Percentiles rank a stretch among this genome's conserved stretches.
Conservation (phyloP, 495 filamentous ascomycete species). For the Penicillium samsonianum region DNA sequence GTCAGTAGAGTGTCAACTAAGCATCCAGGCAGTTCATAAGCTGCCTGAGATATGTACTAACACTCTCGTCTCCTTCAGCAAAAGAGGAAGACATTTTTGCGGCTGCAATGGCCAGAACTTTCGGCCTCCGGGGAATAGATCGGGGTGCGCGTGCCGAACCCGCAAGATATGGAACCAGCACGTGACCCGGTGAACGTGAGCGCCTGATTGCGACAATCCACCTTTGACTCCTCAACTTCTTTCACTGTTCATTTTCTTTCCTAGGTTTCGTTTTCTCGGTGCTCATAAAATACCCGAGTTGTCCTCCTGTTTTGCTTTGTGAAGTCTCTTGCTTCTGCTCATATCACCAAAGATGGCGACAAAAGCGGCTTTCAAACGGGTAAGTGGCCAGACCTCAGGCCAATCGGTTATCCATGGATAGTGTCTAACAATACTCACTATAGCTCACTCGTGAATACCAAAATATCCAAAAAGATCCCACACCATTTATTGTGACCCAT, state of each 20-base stretch:
- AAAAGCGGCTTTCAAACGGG: constrained; percentile 79
- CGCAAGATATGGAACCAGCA: constrained; percentile 19
- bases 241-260: background rate
- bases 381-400: constrained; percentile 44
- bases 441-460: constrained; percentile 94
- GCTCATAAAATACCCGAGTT: background rate
- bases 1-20: constrained; percentile 3
- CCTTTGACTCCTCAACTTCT: constrained; percentile 8
- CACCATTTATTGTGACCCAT: constrained; percentile 90
- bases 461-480: constrained; percentile 85
- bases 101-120: constrained; percentile 39
- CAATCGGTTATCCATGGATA: background rate
- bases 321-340: background rate
- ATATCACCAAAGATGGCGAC: constrained; percentile 65
- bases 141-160: constrained; percentile 25
- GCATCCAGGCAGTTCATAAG: constrained; percentile 5
- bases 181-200: constrained; percentile 27
- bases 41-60: constrained; percentile 16
- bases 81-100: constrained; percentile 48
- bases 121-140: constrained; percentile 11
- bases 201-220: constrained; percentile 5
- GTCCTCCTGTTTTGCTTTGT: constrained; percentile 2
- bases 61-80: constrained; percentile 47
- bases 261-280: background rate
- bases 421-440: constrained; percentile 20